phyloP scores from a whole-genome alignment of 2,329 filamentous ascomycete genomes.

The Neoascochyta sp. region DNA sequence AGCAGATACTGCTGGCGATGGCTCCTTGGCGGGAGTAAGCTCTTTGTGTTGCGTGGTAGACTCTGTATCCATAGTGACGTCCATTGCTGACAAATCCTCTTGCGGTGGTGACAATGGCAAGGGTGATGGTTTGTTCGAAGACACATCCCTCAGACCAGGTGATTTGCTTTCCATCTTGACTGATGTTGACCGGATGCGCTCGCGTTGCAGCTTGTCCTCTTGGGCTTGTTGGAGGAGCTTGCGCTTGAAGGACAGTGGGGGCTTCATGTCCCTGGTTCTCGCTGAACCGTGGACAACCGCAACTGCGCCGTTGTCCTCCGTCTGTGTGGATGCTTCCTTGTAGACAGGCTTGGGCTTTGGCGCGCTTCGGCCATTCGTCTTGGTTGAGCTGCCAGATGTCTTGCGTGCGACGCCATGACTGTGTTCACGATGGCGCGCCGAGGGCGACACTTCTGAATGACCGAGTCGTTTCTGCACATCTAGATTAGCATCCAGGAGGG shows the following conservation, averaged over 20 bases:
- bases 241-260: constrained; percentile 36
- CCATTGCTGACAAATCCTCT: constrained; percentile 26
- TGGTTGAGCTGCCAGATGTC: constrained; percentile 40
- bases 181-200: constrained; percentile 36
- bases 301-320: constrained; percentile 16
- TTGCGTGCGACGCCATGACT: constrained; percentile 36
- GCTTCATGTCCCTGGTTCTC: constrained; percentile 23
- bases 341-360: constrained; percentile 33
- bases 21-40: constrained; percentile 23
- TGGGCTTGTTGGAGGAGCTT: constrained; percentile 38
- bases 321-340: constrained; percentile 35
- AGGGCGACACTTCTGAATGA: constrained; percentile 36
- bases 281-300: constrained; percentile 8
- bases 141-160: constrained; percentile 32
- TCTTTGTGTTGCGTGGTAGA: constrained; percentile 17
- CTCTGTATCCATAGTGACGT: constrained; percentile 20
- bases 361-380: constrained; percentile 29
- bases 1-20: constrained; percentile 12
- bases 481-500: constrained; percentile 19
- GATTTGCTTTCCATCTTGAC: constrained; percentile 34
- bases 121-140: constrained; percentile 31
- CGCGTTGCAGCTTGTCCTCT: constrained; percentile 37
- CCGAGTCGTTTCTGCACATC: constrained; percentile 36
- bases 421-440: constrained; percentile 34
- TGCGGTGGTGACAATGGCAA: constrained; percentile 21